A percentile compares a stretch with the other conserved stretches of the same genome.
Conservation (phyloP, 495 filamentous ascomycete species). For the Cairneyella variabilis region DNA sequence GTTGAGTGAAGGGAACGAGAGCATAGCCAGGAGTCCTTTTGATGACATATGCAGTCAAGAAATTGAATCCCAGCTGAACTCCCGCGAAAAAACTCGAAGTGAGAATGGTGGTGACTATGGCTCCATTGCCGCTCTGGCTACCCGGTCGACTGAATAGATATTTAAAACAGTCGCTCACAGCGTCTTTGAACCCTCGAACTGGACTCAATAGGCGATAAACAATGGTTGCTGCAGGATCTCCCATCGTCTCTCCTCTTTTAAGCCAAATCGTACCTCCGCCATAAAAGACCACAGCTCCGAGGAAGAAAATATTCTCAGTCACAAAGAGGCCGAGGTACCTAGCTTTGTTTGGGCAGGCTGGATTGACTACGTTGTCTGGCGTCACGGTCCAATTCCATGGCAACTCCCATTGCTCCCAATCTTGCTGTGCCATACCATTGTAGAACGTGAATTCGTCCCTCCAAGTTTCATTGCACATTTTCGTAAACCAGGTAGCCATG, state of each 20-base stretch:
- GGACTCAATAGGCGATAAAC: too few species aligned
- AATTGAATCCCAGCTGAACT: not conserved
- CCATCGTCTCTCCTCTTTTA: too few species aligned
- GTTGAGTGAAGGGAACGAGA: not conserved
- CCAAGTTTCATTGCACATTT: not conserved
- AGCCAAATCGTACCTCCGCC: too few species aligned
- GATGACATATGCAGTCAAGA: not conserved
- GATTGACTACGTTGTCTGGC: too few species aligned
- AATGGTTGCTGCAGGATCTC: too few species aligned
- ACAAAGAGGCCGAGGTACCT: not conserved
- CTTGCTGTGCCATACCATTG: not conserved
- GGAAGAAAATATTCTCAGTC: not conserved
- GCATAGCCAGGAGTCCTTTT: not conserved
- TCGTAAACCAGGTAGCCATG: not conserved
- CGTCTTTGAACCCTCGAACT: too few species aligned
- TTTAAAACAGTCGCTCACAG: too few species aligned
- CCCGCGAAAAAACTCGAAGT: not conserved
- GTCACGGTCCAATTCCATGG: not conserved
- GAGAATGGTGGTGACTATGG: not conserved
- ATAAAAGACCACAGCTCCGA: not conserved
- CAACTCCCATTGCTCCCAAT: not conserved
- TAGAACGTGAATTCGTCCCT: not conserved
- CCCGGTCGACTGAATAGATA: too few species aligned
- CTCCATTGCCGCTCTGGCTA: too few species aligned
- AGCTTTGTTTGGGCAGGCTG: not conserved